Conservation (phyloP, 305 asterid genomes). For the Petunia hybrid region DNA sequence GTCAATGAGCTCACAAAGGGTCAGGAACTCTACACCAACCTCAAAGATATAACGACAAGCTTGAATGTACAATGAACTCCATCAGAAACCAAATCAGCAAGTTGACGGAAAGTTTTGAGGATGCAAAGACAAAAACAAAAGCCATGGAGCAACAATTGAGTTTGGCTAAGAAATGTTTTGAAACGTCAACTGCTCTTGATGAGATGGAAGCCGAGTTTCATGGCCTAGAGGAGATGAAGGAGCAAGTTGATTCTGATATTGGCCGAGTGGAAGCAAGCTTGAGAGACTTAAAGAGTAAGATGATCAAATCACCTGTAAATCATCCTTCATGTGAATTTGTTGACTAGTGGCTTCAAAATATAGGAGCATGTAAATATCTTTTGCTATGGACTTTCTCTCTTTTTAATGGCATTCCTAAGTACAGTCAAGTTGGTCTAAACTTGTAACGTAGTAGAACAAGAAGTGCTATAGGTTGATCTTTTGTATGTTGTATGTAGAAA, state of each 20-base stretch:
- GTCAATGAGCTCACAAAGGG: slow-evolving; percentile 19
- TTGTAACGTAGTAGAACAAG: neutral
- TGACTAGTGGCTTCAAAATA: neutral
- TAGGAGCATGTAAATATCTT: neutral
- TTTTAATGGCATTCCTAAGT: neutral
- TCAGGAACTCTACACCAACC: slow-evolving; percentile 19
- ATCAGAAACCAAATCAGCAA: slow-evolving; percentile 19
- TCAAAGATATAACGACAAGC: slow-evolving; percentile 3
- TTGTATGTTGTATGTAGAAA: too few species aligned
- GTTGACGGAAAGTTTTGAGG: neutral
- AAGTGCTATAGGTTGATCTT: neutral
- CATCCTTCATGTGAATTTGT: neutral
- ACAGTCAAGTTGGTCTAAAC: neutral
- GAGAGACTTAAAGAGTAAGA: slow-evolving; percentile 27
- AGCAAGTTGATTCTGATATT: slow-evolving; percentile 16
- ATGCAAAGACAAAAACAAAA: slow-evolving; percentile 13
- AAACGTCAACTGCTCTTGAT: slow-evolving; percentile 9
- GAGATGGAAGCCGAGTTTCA: slow-evolving; percentile 28
- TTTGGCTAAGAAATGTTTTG: slow-evolving; percentile 26
- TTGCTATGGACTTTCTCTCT: neutral
- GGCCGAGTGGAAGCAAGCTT: slow-evolving; percentile 28
- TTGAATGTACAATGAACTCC: neutral
- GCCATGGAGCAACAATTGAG: slow-evolving; percentile 4
- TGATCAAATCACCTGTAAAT: neutral
- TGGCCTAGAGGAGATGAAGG: slow-evolving; percentile 27